These are phyloP conservation scores for Hirsutella minnesotensis DNA, from an alignment of 2,329 filamentous ascomycete species.

Conservation along the genomic window DNA sequence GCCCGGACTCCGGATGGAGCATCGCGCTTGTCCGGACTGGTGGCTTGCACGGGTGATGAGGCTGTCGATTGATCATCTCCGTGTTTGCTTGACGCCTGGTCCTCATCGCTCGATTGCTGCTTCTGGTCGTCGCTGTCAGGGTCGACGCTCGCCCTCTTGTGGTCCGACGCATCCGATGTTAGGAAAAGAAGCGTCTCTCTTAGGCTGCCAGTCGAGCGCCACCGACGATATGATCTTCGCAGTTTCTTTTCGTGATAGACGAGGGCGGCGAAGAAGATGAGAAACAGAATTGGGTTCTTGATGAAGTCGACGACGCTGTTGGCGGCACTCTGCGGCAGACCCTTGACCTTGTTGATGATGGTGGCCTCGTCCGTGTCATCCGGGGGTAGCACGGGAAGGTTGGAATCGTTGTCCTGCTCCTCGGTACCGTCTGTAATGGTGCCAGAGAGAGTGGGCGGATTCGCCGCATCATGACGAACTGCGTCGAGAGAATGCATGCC, in stretches of 20 bases:
- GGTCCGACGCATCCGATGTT: constrained; percentile 4
- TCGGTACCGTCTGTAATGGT: constrained; percentile 15
- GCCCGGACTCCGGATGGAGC: not conserved
- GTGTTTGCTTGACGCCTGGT: not conserved
- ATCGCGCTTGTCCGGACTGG: not conserved
- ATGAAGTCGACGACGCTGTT: constrained; percentile 42
- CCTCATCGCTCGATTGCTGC: not conserved
- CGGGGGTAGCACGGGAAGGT: constrained; percentile 13
- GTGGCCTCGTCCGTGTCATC: constrained; percentile 24
- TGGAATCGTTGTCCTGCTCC: constrained; percentile 21
- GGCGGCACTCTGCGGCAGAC: constrained; percentile 36
- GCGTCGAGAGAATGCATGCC: constrained; percentile 57
- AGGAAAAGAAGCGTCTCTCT: constrained; percentile 11
- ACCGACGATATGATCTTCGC: constrained; percentile 24
- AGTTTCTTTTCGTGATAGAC: constrained; percentile 35
- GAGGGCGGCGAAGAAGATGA: constrained; percentile 29
- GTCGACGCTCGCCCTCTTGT: not conserved
- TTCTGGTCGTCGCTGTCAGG: not conserved
- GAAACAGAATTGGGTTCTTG: constrained; percentile 39
- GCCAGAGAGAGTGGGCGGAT: constrained; percentile 25
- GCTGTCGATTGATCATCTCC: not conserved
- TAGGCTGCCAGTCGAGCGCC: constrained; percentile 16
- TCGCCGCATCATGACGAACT: constrained; percentile 17
- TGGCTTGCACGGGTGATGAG: not conserved
- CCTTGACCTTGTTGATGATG: constrained; percentile 37